Conservation (phyloP, 345 rosid genomes). For the Noccaea caerulescens region DNA sequence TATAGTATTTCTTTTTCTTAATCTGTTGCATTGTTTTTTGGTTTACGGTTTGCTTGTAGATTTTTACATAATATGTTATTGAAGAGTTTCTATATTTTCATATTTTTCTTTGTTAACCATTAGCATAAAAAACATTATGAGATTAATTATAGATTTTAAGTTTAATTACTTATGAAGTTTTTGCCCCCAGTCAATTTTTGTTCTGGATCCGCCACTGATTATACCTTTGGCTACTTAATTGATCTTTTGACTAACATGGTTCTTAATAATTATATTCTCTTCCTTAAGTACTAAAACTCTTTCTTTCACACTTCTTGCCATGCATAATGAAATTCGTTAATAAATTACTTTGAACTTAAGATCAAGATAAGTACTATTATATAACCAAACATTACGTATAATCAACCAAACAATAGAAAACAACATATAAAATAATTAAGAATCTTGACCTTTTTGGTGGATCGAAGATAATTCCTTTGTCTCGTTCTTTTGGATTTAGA, state of each 20-base stretch:
- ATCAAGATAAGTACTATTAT: background rate
- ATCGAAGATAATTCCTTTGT: conserved; percentile 45
- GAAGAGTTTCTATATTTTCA: no score
- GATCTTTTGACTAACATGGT: conserved; percentile 32
- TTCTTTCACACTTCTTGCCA: conserved; percentile 24
- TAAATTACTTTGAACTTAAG: conserved; percentile 30
- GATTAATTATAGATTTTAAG: no score
- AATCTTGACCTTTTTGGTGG: conserved; percentile 41
- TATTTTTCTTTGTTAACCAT: no score
- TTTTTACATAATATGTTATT: no score
- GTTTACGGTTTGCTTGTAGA: no score
- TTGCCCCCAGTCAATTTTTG: no score
- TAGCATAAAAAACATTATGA: no score
- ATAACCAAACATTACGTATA: background rate
- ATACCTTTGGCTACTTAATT: conserved; percentile 27
- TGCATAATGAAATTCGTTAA: conserved; percentile 17
- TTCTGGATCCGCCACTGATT: no score
- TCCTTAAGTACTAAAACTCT: conserved; percentile 15
- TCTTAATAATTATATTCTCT: conserved; percentile 11
- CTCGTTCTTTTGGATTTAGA: conserved; percentile 45
- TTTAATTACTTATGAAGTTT: no score
- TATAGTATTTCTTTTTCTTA: no score
- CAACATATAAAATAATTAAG: conserved; percentile 9
- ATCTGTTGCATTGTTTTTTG: no score
- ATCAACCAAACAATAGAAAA: conserved; percentile 27